Evolutionary conservation across 345 rosid genomes (phyloP).

Genomic region (Eucalyptus sp.): DNA sequence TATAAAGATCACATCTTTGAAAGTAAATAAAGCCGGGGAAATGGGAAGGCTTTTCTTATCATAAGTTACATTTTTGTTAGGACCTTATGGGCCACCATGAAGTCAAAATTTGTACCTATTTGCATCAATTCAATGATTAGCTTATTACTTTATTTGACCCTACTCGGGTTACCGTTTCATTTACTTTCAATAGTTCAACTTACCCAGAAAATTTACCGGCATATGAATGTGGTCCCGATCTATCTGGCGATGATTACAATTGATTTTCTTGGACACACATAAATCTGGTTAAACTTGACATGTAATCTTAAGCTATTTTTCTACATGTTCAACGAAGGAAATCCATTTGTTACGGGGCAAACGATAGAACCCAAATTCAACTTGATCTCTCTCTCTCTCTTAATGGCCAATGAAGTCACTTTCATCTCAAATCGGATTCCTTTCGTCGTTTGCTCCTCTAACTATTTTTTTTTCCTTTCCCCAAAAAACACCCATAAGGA

Average conservation of each 20-base stretch:
- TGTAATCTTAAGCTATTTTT: neutral
- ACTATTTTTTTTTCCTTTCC: neutral
- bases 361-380: neutral
- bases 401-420: neutral
- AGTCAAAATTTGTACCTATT: neutral
- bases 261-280: neutral
- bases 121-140: neutral
- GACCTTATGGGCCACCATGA: neutral
- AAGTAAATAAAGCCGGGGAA: neutral
- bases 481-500: neutral
- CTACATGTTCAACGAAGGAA: rapidly evolving
- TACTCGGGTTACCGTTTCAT: neutral
- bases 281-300: neutral
- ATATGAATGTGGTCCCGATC: neutral
- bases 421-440: neutral
- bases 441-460: neutral
- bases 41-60: neutral
- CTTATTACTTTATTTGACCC: neutral
- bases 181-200: neutral
- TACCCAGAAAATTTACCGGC: neutral
- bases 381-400: rapidly evolving
- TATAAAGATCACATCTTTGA: neutral
- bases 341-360: neutral
- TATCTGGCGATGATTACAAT: neutral
- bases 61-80: neutral